Conservation (phyloP, 805 yeast genomes). For the Pichia californica region DNA sequence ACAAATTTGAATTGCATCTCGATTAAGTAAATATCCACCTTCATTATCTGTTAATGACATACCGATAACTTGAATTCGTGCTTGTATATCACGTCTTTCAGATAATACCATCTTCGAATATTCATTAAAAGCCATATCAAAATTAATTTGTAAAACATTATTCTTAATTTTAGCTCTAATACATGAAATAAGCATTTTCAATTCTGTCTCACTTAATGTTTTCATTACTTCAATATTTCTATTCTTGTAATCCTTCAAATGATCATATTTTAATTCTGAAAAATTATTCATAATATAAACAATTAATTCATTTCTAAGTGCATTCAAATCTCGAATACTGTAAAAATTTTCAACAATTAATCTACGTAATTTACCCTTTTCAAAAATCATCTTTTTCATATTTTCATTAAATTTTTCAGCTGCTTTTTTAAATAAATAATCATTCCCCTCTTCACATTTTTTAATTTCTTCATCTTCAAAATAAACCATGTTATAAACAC, state of each 20-base stretch:
- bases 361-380: slow-evolving; percentile 29
- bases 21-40: slow-evolving; percentile 3
- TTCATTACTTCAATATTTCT: slow-evolving; percentile 19
- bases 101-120: slow-evolving; percentile 49
- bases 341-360: slow-evolving; percentile 43
- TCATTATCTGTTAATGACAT: slow-evolving; percentile 7
- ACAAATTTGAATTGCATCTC: slow-evolving; percentile 12
- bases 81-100: slow-evolving; percentile 31
- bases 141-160: slow-evolving; percentile 56
- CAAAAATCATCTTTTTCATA: slow-evolving; percentile 25
- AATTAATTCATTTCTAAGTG: slow-evolving; percentile 38
- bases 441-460: neutral
- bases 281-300: slow-evolving; percentile 30
- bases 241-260: slow-evolving; percentile 7
- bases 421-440: too few relatives aligned
- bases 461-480: slow-evolving; percentile 18
- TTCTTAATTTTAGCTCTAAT: slow-evolving; percentile 62
- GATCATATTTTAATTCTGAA: slow-evolving; percentile 7
- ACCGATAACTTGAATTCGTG: slow-evolving; percentile 13
- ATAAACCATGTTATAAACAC: slow-evolving; percentile 29
- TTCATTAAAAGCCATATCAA: slow-evolving; percentile 73
- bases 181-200: slow-evolving; percentile 64
- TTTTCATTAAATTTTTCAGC: slow-evolving; percentile 27
- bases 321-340: slow-evolving; percentile 52
- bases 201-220: slow-evolving; percentile 63